Percentiles rank a stretch among this genome's conserved stretches.
phyloP scores from a whole-genome alignment of 208 protist species.

The Vickermania ingenoplastis region DNA sequence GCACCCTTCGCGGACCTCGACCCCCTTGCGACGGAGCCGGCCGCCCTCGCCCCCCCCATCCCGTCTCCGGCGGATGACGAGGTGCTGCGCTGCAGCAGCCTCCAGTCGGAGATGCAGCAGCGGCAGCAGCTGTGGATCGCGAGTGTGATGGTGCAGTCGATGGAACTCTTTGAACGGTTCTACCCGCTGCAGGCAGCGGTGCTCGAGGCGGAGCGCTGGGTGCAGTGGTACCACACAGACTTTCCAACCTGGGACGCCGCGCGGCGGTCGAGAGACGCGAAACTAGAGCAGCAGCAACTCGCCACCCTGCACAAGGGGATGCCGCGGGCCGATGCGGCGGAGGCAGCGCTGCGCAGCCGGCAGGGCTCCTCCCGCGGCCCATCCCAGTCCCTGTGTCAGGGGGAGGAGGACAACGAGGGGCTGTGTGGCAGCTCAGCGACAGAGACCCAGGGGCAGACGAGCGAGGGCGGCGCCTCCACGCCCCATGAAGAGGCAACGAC shows the following conservation, averaged over 20 bases:
- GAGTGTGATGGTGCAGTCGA: slow-evolving; percentile 46
- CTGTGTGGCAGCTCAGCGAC: background rate
- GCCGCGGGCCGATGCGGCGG: background rate
- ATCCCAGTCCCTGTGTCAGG: too few species aligned
- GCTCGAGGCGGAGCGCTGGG: slow-evolving; percentile 23
- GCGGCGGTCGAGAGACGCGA: slow-evolving; percentile 1
- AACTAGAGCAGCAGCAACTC: background rate
- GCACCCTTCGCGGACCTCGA: background rate
- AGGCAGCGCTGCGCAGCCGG: background rate
- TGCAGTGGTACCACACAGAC: slow-evolving; percentile 17
- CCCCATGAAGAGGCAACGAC: background rate
- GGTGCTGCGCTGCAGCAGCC: background rate
- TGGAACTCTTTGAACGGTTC: slow-evolving; percentile 59
- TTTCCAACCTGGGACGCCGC: background rate
- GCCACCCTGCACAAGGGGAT: background rate
- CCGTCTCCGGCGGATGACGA: background rate
- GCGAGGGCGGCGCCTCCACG: background rate
- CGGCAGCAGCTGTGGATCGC: slow-evolving; percentile 28
- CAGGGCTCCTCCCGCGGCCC: too few species aligned
- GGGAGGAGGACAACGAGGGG: background rate
- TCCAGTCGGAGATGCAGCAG: background rate
- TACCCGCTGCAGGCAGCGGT: slow-evolving; percentile 21
- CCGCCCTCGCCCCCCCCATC: background rate
- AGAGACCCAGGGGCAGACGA: background rate
- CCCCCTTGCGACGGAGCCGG: background rate